phyloP scores from a whole-genome alignment of 1,139 yeast species.

The Blastobotrys indianensis region DNA sequence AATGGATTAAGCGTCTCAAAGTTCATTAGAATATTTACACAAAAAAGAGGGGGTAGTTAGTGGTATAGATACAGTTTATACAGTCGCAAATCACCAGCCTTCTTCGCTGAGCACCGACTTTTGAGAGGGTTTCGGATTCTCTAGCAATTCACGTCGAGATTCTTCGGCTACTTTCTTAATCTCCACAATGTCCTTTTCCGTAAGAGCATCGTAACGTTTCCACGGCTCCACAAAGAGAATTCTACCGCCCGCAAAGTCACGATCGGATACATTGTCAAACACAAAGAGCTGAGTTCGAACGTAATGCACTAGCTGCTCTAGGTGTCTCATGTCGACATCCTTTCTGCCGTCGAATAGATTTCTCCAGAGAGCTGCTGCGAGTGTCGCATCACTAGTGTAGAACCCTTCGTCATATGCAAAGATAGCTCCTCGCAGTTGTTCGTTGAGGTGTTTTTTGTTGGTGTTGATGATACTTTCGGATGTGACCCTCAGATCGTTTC shows the following conservation, averaged over 20 bases:
- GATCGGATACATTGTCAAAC: constrained; percentile 74
- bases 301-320: constrained; percentile 84
- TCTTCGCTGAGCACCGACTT: constrained; percentile 18
- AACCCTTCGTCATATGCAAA: constrained; percentile 93
- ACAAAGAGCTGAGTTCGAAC: constrained; percentile 86
- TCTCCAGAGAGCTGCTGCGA: constrained; percentile 68
- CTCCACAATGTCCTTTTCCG: constrained; percentile 29
- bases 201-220: constrained; percentile 66
- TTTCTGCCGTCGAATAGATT: constrained; percentile 74
- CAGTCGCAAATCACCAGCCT: constrained; percentile 16
- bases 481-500: constrained; percentile 76
- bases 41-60: neutral
- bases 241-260: constrained; percentile 88
- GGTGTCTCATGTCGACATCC: constrained; percentile 72
- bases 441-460: constrained; percentile 82
- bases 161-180: constrained; percentile 16
- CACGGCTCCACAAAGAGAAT: constrained; percentile 84
- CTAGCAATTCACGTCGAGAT: constrained; percentile 12
- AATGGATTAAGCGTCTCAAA: constrained; percentile 16
- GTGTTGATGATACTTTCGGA: constrained; percentile 83
- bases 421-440: constrained; percentile 83
- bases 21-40: constrained; percentile 2
- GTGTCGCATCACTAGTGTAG: constrained; percentile 70
- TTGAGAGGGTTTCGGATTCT: constrained; percentile 16
- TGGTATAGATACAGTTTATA: neutral